Evolutionary conservation across 495 filamentous ascomycete genomes (phyloP).

Genomic region (Annulohypoxylon stygium): DNA sequence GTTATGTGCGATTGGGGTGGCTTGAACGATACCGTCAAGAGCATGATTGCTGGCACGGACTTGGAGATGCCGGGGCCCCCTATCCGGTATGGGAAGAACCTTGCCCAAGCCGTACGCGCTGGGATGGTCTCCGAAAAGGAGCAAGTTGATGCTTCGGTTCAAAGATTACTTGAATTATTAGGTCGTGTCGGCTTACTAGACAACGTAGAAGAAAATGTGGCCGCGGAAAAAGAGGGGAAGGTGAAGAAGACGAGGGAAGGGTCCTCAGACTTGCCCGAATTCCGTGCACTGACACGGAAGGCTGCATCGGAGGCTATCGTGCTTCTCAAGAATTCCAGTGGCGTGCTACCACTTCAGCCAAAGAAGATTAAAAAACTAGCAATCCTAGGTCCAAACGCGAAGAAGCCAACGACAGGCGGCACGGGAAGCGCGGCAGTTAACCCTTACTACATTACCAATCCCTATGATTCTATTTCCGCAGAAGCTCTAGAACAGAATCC

Average conservation of each 20-base stretch:
- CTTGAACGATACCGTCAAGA: conserved; percentile 6
- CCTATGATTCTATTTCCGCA: too few species aligned
- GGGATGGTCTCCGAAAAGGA: too few species aligned
- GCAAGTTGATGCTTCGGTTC: too few species aligned
- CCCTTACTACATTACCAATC: too few species aligned
- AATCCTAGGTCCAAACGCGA: neutral
- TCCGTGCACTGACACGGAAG: neutral
- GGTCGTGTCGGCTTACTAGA: too few species aligned
- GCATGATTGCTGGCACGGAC: neutral
- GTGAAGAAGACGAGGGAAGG: too few species aligned
- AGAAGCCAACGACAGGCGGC: conserved; percentile 5
- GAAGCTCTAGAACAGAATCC: too few species aligned
- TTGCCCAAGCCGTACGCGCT: too few species aligned
- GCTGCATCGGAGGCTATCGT: neutral
- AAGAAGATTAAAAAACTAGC: neutral
- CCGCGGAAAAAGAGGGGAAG: too few species aligned
- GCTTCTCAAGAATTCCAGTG: neutral
- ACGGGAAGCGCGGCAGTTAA: conserved; percentile 1
- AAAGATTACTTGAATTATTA: too few species aligned
- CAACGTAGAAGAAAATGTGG: too few species aligned
- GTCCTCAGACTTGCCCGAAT: conserved; percentile 1
- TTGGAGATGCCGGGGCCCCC: neutral
- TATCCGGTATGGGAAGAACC: too few species aligned
- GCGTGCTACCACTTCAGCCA: neutral
- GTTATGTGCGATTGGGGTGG: conserved; percentile 3